phyloP scores from a whole-genome alignment of 2,329 filamentous ascomycete species.

The Pseudogymnoascus sp. region DNA sequence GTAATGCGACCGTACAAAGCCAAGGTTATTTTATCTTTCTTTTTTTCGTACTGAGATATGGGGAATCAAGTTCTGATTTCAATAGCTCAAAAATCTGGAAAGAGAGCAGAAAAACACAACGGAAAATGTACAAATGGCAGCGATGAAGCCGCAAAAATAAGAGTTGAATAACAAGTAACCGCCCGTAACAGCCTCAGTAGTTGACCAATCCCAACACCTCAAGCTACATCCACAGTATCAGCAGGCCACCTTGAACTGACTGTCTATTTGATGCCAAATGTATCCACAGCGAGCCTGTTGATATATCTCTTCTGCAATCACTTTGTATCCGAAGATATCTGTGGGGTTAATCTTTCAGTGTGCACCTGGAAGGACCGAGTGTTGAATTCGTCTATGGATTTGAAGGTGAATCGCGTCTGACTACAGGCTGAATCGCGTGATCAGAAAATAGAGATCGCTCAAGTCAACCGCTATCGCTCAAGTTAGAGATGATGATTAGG shows the following conservation, averaged over 20 bases:
- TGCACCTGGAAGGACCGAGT: not conserved
- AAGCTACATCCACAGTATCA: not conserved
- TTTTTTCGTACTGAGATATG: conserved; percentile 29
- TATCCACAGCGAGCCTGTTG: conserved; percentile 3
- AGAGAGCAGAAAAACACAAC: conserved; percentile 20
- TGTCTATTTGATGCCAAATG: conserved; percentile 6
- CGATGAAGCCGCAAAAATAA: conserved; percentile 5
- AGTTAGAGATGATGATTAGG: not conserved
- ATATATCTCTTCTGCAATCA: conserved; percentile 4
- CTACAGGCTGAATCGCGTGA: not conserved
- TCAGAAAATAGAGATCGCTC: not conserved
- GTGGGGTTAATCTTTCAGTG: not conserved
- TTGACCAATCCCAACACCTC: conserved; percentile 4
- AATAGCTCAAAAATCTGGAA: conserved; percentile 25
- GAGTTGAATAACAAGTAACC: conserved; percentile 4
- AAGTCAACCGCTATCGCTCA: not conserved
- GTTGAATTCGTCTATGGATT: not conserved
- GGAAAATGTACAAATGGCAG: conserved; percentile 5
- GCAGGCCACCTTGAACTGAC: not conserved
- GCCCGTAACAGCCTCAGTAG: conserved; percentile 6
- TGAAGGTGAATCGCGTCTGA: not conserved
- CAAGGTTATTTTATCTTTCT: conserved; percentile 26
- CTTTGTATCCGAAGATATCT: not conserved
- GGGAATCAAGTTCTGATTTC: conserved; percentile 31
- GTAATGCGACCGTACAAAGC: conserved; percentile 26